Base-by-base conservation (phyloP, 176 grass and related monocot genomes). In the Alopecurus myosuroides region DNA sequence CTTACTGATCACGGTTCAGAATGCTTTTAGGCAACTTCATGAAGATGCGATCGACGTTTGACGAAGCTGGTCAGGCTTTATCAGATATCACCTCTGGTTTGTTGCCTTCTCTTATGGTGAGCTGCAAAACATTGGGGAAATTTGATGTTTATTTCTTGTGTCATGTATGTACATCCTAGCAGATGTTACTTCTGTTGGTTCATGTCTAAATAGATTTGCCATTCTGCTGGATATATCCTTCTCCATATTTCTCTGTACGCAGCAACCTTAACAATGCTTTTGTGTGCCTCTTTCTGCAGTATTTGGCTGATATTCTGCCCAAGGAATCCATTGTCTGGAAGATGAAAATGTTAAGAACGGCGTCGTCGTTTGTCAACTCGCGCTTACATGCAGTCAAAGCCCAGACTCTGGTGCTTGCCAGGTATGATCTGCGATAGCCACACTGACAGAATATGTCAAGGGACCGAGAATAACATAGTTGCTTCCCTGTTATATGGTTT, bases 341-440 rank as follows among this genome's bases (percentile, higher is more conserved):
- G 83, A 68, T 98, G 68, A 88, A 92, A 88, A 88, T 98, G 66
- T 63, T 95, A 79, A 94, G 81, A 77, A 82, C 84, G 57, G 88
- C 88, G 41, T 88, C 91, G 17, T 90, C 81, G 63, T 98, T 67
- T 90, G 86, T 86, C 20, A 98, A 95, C 85, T 98, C 96, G 26
- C 93, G 89, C 65, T 89, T 98, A 83, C 89, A 95, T 88, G 87
- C 88, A 41, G 78, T 98, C 50, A 92, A 91, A 85, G 88, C 91
- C 26, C 84, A 95, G 77, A 89, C 89, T 40, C 83, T 98, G 81
- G 87, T 98, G 36, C 48, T 98, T 72, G 97, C 89, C 31, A 98
- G 97, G 97, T 98, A 92, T 74, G 78, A 42, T n/a, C 23, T 82
- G 23, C 33, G 45, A 36, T 20, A 65, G 11, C 15, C 40, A 26